Evolutionary conservation across 768 basidiomycete genomes (phyloP), one percentile per base, ranked within the genome.

Genomic region (Auricularia sp.): DNA sequence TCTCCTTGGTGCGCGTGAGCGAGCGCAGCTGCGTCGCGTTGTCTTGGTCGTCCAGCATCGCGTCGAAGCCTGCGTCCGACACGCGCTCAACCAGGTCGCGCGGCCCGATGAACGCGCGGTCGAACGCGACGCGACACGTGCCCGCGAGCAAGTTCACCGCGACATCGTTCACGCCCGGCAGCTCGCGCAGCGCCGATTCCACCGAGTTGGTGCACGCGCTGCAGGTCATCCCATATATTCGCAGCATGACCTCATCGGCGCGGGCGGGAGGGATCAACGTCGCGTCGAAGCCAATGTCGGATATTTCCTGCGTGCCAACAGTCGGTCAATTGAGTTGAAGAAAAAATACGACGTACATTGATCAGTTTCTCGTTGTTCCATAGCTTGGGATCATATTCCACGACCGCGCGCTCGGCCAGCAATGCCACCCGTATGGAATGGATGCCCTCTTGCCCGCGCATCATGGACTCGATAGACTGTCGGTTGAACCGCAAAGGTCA

Each of bases 191-290:
- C 34, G 86, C 84, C 3, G 77, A 79, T 72, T 93, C 91, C 61
- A 96, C 83, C 12, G 88, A 83, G 23, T 83, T 83, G 2, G 87
- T 88, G 70, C 93, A 95, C 8, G 90, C 83, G 21, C 87, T 84
- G 71, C 90, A 93, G 36, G 88, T 93, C 93, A 96, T 94, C 73
- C 93, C 93, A 71, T 90, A 95, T 72, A 96, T 82, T 39, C 87
- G 86, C 29, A 96, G 80, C 12, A 83, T 86, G 62, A 93, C 80
- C 0, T 79, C 78, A 70, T 95, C 91, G 4, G 83, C 79, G 21
- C 83, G 81, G 53, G 79, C 73, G 1, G 83, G 79, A 0, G 87
- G 87, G 60, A 96, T 85, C 62, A 86, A 78, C 0, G 87, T 84
- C 2, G 93, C 91, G 73, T 93, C 93, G 71, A 97, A 97, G 8